Conservation (phyloP, 305 asterid species). For the Fraxinus sp. region DNA sequence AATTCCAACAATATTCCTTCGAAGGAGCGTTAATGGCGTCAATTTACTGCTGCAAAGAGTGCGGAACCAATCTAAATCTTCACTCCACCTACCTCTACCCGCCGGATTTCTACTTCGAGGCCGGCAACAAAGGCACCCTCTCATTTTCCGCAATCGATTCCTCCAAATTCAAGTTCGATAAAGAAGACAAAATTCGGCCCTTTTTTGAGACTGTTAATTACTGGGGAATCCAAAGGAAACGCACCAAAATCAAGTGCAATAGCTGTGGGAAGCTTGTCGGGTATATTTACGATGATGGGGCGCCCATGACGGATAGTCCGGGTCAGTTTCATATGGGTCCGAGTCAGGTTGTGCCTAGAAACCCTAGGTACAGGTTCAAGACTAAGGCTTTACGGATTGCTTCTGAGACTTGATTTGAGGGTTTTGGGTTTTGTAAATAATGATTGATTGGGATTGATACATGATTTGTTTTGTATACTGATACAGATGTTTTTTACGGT, state of each 20-base stretch:
- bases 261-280: conserved; percentile 69
- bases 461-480: conserved; percentile 5
- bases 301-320: conserved; percentile 69
- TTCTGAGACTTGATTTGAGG: conserved; percentile 41
- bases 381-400: conserved; percentile 51
- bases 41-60: conserved; percentile 72
- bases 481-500: background rate
- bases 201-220: conserved; percentile 81
- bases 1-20: background rate
- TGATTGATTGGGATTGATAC: background rate
- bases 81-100: conserved; percentile 56
- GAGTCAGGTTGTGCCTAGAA: conserved; percentile 82
- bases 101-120: conserved; percentile 83
- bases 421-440: conserved; percentile 17
- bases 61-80: conserved; percentile 76
- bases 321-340: conserved; percentile 92
- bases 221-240: conserved; percentile 86
- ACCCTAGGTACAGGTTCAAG: conserved; percentile 85
- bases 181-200: conserved; percentile 71
- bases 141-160: conserved; percentile 72
- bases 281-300: conserved; percentile 82
- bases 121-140: conserved; percentile 79
- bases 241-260: conserved; percentile 71
- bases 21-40: conserved; percentile 46
- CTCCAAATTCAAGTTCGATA: conserved; percentile 66